A percentile compares a stretch with the other conserved stretches of the same genome.
These are phyloP conservation scores for Apiotrichum mycotoxinovorans DNA, from an alignment of 1,284 basidiomycete species.

Conservation along the genomic window DNA sequence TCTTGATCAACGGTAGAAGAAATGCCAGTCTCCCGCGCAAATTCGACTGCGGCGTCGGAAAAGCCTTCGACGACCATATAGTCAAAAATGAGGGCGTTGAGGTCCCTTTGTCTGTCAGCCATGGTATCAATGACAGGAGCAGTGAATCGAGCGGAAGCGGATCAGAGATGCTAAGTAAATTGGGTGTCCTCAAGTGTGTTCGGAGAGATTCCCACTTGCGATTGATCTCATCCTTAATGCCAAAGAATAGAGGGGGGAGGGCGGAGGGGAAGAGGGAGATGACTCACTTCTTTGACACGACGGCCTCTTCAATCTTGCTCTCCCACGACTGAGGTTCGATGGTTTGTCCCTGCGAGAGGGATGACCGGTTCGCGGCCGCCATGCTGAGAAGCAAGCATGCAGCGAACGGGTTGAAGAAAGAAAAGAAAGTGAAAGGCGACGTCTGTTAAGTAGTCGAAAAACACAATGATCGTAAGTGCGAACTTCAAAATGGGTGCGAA, in stretches of 20 bases:
- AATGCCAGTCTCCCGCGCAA: constrained; percentile 81
- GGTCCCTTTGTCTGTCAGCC: constrained; percentile 60
- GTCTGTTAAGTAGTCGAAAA: background rate
- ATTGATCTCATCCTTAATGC: constrained; percentile 51
- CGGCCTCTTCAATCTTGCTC: constrained; percentile 50
- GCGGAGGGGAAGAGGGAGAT: constrained; percentile 9
- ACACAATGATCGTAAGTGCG: background rate
- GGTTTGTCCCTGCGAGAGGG: constrained; percentile 9
- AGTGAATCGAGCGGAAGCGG: constrained; percentile 10
- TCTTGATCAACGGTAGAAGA: constrained; percentile 69
- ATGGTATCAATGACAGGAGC: background rate
- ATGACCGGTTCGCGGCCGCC: constrained; percentile 15
- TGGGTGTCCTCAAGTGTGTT: constrained; percentile 52
- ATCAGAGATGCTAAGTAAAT: constrained; percentile 54
- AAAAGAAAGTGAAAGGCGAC: background rate
- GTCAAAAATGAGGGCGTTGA: constrained; percentile 95
- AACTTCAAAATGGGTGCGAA: background rate
- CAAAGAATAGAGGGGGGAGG: constrained; percentile 9
- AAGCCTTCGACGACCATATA: constrained; percentile 97
- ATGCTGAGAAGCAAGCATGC: constrained; percentile 11
- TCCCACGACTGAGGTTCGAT: constrained; percentile 48
- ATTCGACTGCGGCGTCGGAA: constrained; percentile 91
- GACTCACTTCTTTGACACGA: constrained; percentile 56
- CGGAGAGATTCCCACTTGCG: constrained; percentile 63
- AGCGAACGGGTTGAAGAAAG: constrained; percentile 4